Conservation (phyloP, 1,284 basidiomycete genomes). For the Fomitopsis schrenkii region DNA sequence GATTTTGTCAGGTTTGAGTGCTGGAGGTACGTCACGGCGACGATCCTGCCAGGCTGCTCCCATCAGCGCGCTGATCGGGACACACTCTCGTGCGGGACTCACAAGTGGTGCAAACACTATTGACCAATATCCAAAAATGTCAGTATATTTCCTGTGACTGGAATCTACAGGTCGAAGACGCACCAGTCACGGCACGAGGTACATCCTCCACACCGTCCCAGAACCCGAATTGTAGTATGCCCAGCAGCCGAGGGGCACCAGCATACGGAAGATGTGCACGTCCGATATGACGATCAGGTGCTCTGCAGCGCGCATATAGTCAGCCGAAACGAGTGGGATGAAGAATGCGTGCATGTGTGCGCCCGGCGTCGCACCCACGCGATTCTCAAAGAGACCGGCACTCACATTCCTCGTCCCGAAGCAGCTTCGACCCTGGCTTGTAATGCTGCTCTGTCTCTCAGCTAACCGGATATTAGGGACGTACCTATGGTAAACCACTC, state of each 20-base stretch:
- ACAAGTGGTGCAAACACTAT: slow-evolving; percentile 33
- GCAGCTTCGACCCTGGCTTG: slow-evolving; percentile 27
- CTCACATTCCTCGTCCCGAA: slow-evolving; percentile 26
- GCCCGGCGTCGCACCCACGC: slow-evolving; percentile 2
- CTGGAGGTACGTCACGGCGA: slow-evolving; percentile 39
- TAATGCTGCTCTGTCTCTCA: slow-evolving; percentile 23
- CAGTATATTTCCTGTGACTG: neutral
- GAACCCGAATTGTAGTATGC: slow-evolving; percentile 22
- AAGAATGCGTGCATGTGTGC: no score
- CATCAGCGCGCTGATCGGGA: neutral
- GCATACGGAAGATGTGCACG: slow-evolving; percentile 45
- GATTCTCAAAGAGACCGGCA: no score
- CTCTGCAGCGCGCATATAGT: slow-evolving; percentile 9
- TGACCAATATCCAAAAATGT: neutral
- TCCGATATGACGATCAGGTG: slow-evolving; percentile 48
- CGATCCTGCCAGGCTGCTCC: slow-evolving; percentile 32
- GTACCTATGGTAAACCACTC: slow-evolving; percentile 1
- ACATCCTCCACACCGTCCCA: slow-evolving; percentile 25
- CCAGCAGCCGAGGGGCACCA: slow-evolving; percentile 34
- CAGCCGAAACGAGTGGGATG: neutral
- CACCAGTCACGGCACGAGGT: slow-evolving; percentile 57
- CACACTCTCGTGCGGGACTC: neutral
- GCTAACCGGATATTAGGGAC: neutral
- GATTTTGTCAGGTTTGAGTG: slow-evolving; percentile 39
- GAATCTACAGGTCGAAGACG: neutral